These are phyloP conservation scores for Camelina neglecta DNA, from an alignment of 345 rosid genomes.

Conservation along the genomic window DNA sequence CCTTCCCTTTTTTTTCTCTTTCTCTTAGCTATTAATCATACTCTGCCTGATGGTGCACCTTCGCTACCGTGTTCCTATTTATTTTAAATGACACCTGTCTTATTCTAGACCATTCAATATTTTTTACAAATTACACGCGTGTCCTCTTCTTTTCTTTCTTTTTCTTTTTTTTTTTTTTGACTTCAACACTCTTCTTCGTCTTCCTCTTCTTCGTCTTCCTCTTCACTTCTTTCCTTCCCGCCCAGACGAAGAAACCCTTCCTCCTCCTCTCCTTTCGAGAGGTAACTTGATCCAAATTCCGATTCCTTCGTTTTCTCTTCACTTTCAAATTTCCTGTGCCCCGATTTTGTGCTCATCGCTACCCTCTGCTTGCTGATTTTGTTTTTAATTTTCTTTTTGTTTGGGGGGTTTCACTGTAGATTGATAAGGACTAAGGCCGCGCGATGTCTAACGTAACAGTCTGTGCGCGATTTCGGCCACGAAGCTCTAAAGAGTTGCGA, in stretches of 20 bases:
- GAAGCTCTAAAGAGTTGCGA: conserved; percentile 65
- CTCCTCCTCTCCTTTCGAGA: background rate
- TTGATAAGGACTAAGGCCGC: background rate
- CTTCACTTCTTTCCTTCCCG: conserved; percentile 10
- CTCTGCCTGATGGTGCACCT: conserved; percentile 32
- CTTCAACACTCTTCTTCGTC: background rate
- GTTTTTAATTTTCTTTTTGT: no score
- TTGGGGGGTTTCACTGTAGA: background rate
- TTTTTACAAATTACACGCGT: background rate
- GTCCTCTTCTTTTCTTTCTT: background rate
- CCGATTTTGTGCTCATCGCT: background rate
- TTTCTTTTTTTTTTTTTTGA: no score
- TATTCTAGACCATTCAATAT: conserved; percentile 12
- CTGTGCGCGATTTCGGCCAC: conserved; percentile 82
- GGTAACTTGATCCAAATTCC: conserved; percentile 7
- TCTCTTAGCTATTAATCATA: background rate
- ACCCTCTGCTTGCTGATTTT: background rate
- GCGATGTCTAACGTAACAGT: conserved; percentile 68
- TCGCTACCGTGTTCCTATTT: background rate
- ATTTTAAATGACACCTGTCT: conserved; percentile 7
- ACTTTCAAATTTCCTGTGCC: background rate
- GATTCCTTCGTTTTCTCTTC: background rate
- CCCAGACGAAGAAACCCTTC: conserved; percentile 16
- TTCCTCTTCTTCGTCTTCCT: background rate
- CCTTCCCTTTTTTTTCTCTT: background rate